Percentiles rank a stretch among this genome's conserved stretches.
phyloP scores from a whole-genome alignment of 2,329 filamentous ascomycete species.

The Chrysoporthe austroafricana region DNA sequence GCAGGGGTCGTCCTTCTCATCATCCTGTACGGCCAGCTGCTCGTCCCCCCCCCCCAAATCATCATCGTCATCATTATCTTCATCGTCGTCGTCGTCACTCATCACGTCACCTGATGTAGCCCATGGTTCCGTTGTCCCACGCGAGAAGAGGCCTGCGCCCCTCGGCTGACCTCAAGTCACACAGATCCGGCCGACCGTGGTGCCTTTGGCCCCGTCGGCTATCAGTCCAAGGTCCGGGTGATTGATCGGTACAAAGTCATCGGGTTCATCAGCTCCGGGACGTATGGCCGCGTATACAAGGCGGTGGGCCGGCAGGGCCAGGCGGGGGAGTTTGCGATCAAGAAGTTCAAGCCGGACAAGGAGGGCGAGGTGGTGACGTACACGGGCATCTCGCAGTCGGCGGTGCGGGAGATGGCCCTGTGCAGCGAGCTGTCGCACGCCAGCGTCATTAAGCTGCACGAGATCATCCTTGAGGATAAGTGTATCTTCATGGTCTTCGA shows the following conservation, averaged over 20 bases:
- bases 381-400: constrained; percentile 96
- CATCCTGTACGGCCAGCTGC: constrained; percentile 30
- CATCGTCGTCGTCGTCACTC: too few relatives aligned
- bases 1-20: constrained; percentile 28
- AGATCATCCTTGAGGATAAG: constrained; percentile 97
- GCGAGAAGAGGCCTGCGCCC: neutral
- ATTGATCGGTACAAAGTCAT: constrained; percentile 94
- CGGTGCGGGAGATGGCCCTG: constrained; percentile 94
- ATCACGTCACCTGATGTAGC: neutral
- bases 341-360: constrained; percentile 99
- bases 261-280: constrained; percentile 97
- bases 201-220: constrained; percentile 48
- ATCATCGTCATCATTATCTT: neutral
- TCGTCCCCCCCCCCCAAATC: constrained; percentile 15
- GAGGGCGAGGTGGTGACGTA: constrained; percentile 94
- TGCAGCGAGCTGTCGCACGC: constrained; percentile 88
- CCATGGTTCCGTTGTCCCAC: neutral
- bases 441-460: constrained; percentile 88
- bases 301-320: constrained; percentile 76
- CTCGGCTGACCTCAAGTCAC: constrained; percentile 40
- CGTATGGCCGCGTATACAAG: constrained; percentile 98
- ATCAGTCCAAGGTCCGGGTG: constrained; percentile 82
- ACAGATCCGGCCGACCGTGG: constrained; percentile 59
- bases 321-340: constrained; percentile 91
- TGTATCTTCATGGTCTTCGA: constrained; percentile 99